Conservation (phyloP, 441 rosid genomes). For the Melastoma candidum region DNA sequence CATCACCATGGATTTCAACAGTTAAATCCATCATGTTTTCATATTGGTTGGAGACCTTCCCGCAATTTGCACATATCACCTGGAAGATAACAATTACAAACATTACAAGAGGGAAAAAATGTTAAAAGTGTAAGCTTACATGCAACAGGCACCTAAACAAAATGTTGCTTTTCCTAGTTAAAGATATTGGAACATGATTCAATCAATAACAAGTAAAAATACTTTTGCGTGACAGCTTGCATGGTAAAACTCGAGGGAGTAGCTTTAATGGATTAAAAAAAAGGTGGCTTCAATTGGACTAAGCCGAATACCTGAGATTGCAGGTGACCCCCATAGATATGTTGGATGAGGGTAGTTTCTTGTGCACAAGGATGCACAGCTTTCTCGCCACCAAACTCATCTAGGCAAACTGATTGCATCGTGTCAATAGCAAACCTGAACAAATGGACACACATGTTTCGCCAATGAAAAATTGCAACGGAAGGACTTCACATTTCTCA, state of each 20-base stretch:
- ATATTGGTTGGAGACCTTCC: constrained; percentile 63
- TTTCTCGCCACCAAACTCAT: constrained; percentile 93
- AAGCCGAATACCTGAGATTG: constrained; percentile 71
- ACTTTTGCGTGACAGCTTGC: too few relatives aligned
- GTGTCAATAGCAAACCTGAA: constrained; percentile 79
- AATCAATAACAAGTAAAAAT: not conserved
- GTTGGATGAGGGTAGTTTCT: constrained; percentile 88
- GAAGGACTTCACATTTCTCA: not conserved
- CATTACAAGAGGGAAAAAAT: constrained; percentile 4
- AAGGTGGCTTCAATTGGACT: not conserved
- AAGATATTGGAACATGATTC: too few relatives aligned
- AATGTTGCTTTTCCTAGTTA: too few relatives aligned
- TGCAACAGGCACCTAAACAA: too few relatives aligned
- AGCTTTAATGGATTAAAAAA: not conserved
- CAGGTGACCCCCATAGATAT: constrained; percentile 90
- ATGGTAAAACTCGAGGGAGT: too few relatives aligned
- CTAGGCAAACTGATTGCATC: constrained; percentile 93
- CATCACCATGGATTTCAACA: constrained; percentile 94
- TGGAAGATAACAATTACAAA: constrained; percentile 18
- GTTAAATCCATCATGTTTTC: constrained; percentile 98
- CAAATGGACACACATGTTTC: not conserved
- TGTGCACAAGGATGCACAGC: constrained; percentile 59
- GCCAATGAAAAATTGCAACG: not conserved
- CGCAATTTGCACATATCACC: constrained; percentile 79
- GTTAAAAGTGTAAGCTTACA: too few relatives aligned